phyloP scores from a whole-genome alignment of 495 filamentous ascomycete species.

The Annulohypoxylon bovei region DNA sequence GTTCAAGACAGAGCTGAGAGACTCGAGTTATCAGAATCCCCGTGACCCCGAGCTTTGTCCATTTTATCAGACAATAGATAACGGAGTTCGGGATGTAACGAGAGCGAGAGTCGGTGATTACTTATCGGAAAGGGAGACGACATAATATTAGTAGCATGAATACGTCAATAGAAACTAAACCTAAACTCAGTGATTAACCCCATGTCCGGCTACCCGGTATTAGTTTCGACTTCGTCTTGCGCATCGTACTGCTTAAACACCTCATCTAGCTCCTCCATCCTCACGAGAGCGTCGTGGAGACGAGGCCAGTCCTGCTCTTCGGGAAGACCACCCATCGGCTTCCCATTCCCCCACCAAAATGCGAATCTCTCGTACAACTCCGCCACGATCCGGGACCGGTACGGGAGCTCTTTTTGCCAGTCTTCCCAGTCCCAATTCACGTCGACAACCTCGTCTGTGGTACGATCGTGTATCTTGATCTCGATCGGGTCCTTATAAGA shows the following conservation, averaged over 20 bases:
- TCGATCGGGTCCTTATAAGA: conserved; percentile 44
- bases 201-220: not conserved
- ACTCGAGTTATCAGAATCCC: not conserved
- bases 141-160: not conserved
- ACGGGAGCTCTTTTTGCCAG: conserved; percentile 52
- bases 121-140: not conserved
- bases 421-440: conserved; percentile 56
- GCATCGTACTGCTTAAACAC: conserved; percentile 54
- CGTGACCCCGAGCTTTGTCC: not conserved
- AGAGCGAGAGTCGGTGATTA: not conserved
- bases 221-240: conserved; percentile 1
- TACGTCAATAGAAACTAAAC: not conserved
- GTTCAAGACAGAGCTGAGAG: not conserved
- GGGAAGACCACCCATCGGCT: conserved; percentile 11
- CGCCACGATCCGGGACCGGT: conserved; percentile 54
- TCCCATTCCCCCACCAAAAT: conserved; percentile 34
- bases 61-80: not conserved
- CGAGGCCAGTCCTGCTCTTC: conserved; percentile 42
- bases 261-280: conserved; percentile 50
- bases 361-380: conserved; percentile 62
- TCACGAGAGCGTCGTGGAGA: conserved; percentile 37
- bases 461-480: conserved; percentile 57
- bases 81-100: not conserved
- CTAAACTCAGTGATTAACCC: not conserved
- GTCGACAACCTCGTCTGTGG: conserved; percentile 52